These are phyloP conservation scores for Trichoderma citrinoviride DNA, from an alignment of 2,329 filamentous ascomycete species.

Conservation along the genomic window DNA sequence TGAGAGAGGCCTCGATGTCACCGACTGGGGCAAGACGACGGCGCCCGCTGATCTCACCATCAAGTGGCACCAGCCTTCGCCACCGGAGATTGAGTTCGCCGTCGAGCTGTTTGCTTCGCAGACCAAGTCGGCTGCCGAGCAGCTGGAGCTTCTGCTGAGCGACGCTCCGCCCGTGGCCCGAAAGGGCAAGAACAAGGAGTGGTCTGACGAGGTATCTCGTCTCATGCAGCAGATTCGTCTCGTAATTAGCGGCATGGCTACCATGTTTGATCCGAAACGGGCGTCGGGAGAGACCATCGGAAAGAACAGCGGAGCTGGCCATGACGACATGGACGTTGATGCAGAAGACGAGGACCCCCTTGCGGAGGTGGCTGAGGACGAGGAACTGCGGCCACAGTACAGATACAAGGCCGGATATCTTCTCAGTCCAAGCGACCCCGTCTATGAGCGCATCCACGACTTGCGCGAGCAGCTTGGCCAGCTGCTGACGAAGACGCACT, in stretches of 20 bases:
- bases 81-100: constrained; percentile 82
- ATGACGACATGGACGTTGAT: constrained; percentile 38
- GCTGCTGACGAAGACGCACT: constrained; percentile 78
- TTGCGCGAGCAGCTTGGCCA: constrained; percentile 77
- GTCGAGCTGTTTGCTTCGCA: constrained; percentile 86
- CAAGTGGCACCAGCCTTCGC: constrained; percentile 83
- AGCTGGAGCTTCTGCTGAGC: constrained; percentile 76
- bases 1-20: constrained; percentile 66
- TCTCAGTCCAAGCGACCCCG: constrained; percentile 51
- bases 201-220: constrained; percentile 94
- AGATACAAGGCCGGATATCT: constrained; percentile 86
- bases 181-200: constrained; percentile 95
- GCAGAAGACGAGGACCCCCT: constrained; percentile 58
- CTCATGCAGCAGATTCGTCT: constrained; percentile 84
- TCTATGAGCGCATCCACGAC: constrained; percentile 75
- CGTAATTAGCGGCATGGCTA: constrained; percentile 85
- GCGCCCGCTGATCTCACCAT: constrained; percentile 75
- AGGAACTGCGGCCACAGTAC: constrained; percentile 81
- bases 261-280: constrained; percentile 78
- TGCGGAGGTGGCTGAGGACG: constrained; percentile 69
- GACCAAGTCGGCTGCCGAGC: constrained; percentile 69
- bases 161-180: constrained; percentile 79
- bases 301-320: constrained; percentile 45
- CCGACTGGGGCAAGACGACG: constrained; percentile 81
- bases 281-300: constrained; percentile 54